Conservation (phyloP, 345 rosid genomes). For the Melaleuca quinquenervia region DNA sequence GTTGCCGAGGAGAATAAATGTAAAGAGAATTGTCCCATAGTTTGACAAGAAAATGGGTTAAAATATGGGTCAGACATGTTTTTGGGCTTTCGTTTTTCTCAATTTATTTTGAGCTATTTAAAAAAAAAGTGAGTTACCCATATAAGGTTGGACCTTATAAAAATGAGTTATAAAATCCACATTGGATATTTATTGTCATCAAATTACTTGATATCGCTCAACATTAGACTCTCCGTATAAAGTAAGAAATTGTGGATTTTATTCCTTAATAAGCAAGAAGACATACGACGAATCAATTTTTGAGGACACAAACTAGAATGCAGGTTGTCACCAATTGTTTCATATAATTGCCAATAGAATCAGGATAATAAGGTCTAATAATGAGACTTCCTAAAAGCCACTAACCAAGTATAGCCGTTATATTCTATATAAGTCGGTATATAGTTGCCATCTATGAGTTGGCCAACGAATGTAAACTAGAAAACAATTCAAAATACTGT, state of each 20-base stretch:
- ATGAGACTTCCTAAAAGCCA: neutral
- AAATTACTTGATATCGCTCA: neutral
- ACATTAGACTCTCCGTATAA: neutral
- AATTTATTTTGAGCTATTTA: no score
- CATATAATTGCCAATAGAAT: neutral
- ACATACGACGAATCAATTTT: neutral
- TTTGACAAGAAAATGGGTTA: no score
- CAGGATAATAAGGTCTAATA: neutral
- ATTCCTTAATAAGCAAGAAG: neutral
- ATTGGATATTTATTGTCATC: neutral
- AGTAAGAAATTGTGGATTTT: neutral
- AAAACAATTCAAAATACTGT: neutral
- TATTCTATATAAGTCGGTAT: no score
- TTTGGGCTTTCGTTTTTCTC: no score
- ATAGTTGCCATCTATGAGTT: neutral
- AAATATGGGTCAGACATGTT: no score
- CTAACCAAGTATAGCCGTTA: neutral
- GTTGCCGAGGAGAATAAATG: neutral
- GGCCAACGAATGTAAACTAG: neutral
- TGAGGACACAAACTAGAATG: neutral
- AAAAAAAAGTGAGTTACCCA: no score
- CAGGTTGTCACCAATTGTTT: neutral
- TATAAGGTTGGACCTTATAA: no score
- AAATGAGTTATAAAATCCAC: no score
- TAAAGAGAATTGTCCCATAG: neutral